Evolutionary conservation across 768 basidiomycete species (phyloP), one percentile per base, ranked within the genome.

Genomic region (Phylloporus scabripes): DNA sequence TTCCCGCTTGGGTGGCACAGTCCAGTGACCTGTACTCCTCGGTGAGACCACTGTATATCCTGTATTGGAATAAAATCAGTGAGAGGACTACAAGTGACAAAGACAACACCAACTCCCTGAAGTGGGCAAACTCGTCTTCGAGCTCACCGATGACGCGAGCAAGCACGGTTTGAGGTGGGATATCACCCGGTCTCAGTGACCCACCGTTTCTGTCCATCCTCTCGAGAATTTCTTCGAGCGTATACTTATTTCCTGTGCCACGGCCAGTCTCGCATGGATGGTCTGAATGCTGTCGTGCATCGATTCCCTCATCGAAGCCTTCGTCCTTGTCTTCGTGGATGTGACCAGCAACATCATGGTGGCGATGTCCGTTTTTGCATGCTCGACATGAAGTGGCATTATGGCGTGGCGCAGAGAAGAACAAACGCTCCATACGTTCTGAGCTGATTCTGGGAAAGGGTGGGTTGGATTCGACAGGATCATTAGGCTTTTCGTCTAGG

Each of bases 91-190:
- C 17, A 39, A 10, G 18, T 24, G n/a, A 15, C 6, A 18, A 21
- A 12, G 9, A 5, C 12, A 15, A 36, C 37, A 72, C 82, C 24
- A 56, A 97, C 96, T 86, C 83, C 70, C 92, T 96, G 66, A 94
- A 95, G 69, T 92, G 91, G 31, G 80, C 81, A 61, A 97, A 98
- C 62, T 99, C 95, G 52, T 92, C 92, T 63, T 98, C 95, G 7
- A 99, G 73, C 67, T 95, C 92, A 51, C 85, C 66, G 26, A 97
- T 71, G 10, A 96, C 91, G 4, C 87, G 74, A 24, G 82, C 77
- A 4, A 96, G 77, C 11, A 95, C 81, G 1, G 92, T 93, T 67
- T 97, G 94, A 20, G 92, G 87, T 2, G 92, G 93, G 7, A 89
- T 26, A 23, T 57, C 42, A 73, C 74, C 36, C 24, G 54, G 40